These are phyloP conservation scores for Hypholoma fasciculare DNA, from an alignment of 768 basidiomycete species.

Conservation along the genomic window DNA sequence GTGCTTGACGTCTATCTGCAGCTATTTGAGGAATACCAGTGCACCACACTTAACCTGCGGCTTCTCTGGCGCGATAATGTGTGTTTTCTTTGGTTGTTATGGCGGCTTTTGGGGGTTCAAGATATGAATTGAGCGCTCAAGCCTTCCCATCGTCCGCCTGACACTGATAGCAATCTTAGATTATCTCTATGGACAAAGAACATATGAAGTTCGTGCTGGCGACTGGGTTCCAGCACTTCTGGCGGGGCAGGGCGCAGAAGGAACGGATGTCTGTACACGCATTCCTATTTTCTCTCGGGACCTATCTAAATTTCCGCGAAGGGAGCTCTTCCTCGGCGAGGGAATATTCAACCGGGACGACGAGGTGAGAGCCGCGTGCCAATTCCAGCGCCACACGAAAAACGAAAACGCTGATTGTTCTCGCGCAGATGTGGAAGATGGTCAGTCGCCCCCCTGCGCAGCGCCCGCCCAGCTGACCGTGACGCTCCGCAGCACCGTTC, in stretches of 20 bases:
- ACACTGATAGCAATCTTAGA: slow-evolving; percentile 36
- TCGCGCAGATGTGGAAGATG: slow-evolving; percentile 58
- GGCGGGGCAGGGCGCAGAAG: slow-evolving; percentile 63
- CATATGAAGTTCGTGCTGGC: slow-evolving; percentile 65
- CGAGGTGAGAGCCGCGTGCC: slow-evolving; percentile 39
- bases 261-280: slow-evolving; percentile 56
- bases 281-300: neutral
- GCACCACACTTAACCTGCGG: slow-evolving; percentile 67
- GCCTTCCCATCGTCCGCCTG: neutral
- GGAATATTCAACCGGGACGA: slow-evolving; percentile 82
- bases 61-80: slow-evolving; percentile 74
- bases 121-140: neutral
- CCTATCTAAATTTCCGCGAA: slow-evolving; percentile 13
- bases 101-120: neutral
- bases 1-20: slow-evolving; percentile 62
- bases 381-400: neutral
- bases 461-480: too few species aligned
- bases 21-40: slow-evolving; percentile 68
- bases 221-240: slow-evolving; percentile 67
- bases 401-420: neutral
- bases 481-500: slow-evolving; percentile 52
- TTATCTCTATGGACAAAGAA: slow-evolving; percentile 74
- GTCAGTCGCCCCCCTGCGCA: slow-evolving; percentile 30
- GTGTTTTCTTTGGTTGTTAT: slow-evolving; percentile 25
- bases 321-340: slow-evolving; percentile 65